Percentiles rank a stretch among this genome's conserved stretches.
phyloP scores from a whole-genome alignment of 2,329 filamentous ascomycete genomes.

The Hypoxylon sp. region DNA sequence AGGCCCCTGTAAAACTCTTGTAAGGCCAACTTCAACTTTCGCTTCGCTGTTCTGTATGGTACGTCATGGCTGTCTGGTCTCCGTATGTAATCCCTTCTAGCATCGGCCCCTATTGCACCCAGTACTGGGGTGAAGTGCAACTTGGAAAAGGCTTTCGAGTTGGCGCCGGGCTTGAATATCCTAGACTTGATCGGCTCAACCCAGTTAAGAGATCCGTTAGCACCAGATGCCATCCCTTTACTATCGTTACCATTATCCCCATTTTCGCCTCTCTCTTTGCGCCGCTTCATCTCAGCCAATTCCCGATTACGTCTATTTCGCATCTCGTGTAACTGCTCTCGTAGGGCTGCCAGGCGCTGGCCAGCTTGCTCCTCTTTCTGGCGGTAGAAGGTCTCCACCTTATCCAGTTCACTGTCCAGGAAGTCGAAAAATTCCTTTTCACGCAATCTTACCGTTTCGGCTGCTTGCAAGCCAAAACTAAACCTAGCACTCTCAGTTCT shows the following conservation, averaged over 20 bases:
- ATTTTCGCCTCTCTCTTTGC: slow-evolving; percentile 51
- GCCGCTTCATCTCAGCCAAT: slow-evolving; percentile 62
- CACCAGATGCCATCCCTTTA: slow-evolving; percentile 41
- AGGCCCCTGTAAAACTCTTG: slow-evolving; percentile 94
- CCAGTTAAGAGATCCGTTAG: slow-evolving; percentile 55
- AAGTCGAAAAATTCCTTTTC: slow-evolving; percentile 91
- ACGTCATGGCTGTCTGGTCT: slow-evolving; percentile 70
- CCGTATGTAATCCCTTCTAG: slow-evolving; percentile 65
- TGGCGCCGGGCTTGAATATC: slow-evolving; percentile 69
- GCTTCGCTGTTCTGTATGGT: slow-evolving; percentile 87
- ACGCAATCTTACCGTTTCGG: slow-evolving; percentile 71
- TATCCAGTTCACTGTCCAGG: slow-evolving; percentile 85
- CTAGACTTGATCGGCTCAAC: slow-evolving; percentile 67
- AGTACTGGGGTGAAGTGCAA: slow-evolving; percentile 67
- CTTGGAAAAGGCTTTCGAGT: slow-evolving; percentile 69
- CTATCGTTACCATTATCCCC: slow-evolving; percentile 45
- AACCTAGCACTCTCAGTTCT: slow-evolving; percentile 54
- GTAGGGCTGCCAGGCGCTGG: slow-evolving; percentile 75
- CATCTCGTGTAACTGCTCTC: slow-evolving; percentile 93
- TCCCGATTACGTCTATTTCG: slow-evolving; percentile 84
- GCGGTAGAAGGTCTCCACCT: slow-evolving; percentile 91
- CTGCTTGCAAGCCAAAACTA: slow-evolving; percentile 60
- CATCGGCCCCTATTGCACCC: slow-evolving; percentile 50
- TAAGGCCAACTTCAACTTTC: slow-evolving; percentile 89
- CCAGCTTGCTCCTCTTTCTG: slow-evolving; percentile 89